Percentiles rank a stretch among this genome's conserved stretches.
Conservation (phyloP, 257 asterid genomes). For the Nicotiana knightiana region DNA sequence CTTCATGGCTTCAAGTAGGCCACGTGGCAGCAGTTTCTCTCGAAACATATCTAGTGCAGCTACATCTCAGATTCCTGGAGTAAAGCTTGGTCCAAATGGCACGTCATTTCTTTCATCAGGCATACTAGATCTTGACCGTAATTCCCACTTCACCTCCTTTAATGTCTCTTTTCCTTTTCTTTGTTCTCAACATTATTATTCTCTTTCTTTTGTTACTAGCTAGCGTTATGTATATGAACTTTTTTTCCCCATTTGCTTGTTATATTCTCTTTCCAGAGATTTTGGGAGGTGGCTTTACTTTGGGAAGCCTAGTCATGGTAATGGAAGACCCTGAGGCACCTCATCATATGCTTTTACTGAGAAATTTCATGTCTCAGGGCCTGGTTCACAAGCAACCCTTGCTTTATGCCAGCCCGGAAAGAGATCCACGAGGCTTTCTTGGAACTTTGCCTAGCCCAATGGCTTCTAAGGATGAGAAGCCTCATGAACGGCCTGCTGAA, state of each 20-base stretch:
- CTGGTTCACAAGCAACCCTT: conserved; percentile 79
- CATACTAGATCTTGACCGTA: conserved; percentile 89
- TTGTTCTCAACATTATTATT: not conserved
- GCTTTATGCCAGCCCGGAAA: conserved; percentile 82
- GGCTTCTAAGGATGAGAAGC: conserved; percentile 64
- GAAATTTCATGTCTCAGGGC: conserved; percentile 99
- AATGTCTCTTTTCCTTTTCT: not conserved
- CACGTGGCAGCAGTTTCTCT: conserved; percentile 72
- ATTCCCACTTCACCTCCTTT: conserved; percentile 13
- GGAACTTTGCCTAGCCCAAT: conserved; percentile 78
- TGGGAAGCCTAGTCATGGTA: conserved; percentile 86
- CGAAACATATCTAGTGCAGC: conserved; percentile 55
- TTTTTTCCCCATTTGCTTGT: not conserved
- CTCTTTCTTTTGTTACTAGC: not conserved
- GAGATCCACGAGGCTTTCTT: conserved; percentile 86
- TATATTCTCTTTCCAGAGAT: conserved; percentile 43
- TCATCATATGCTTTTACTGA: conserved; percentile 91
- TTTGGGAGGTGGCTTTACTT: conserved; percentile 83
- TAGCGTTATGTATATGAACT: not conserved
- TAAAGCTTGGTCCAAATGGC: conserved; percentile 87
- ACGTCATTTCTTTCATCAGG: conserved; percentile 82
- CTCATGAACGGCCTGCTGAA: conserved; percentile 52
- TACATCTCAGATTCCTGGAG: conserved; percentile 60
- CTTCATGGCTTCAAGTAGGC: conserved; percentile 60
- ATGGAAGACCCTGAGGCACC: conserved; percentile 98